A percentile compares a stretch with the other conserved stretches of the same genome.
Conservation (phyloP, 768 basidiomycete species). For the Mycena amicta region DNA sequence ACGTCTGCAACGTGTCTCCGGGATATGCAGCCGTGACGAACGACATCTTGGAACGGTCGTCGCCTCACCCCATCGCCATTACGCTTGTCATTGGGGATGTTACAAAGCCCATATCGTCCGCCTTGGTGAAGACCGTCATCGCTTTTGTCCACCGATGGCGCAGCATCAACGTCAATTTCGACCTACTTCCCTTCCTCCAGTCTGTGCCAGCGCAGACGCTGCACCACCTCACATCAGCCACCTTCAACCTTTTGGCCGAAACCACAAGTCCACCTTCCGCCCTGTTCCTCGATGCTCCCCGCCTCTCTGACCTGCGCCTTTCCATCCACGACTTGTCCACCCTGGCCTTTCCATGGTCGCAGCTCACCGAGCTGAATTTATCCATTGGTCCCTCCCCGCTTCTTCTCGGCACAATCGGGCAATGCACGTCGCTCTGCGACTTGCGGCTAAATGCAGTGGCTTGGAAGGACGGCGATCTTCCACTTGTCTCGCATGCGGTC, state of each 20-base stretch:
- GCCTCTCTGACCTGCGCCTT: not conserved
- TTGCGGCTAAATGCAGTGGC: not conserved
- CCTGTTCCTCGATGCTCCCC: not conserved
- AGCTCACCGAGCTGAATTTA: not conserved
- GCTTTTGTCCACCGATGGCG: not conserved
- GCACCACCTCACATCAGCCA: not conserved
- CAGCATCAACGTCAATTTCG: not conserved
- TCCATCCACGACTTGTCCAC: not conserved
- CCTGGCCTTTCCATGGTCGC: not conserved
- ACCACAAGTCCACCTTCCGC: not conserved
- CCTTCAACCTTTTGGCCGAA: not conserved
- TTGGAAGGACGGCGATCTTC: not conserved
- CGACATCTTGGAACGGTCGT: not conserved
- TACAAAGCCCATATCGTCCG: not conserved
- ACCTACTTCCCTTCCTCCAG: not conserved
- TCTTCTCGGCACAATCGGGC: not conserved
- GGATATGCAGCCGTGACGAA: not conserved
- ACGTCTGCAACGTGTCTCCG: not conserved
- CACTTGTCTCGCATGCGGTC: not conserved
- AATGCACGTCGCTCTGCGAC: not conserved
- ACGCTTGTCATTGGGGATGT: not conserved
- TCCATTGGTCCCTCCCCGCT: not conserved
- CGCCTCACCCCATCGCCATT: not conserved
- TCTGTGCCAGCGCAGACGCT: not conserved
- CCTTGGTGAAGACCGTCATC: not conserved